phyloP scores from a whole-genome alignment of 176 grass and related monocot species.

The Zoysia pacifica region DNA sequence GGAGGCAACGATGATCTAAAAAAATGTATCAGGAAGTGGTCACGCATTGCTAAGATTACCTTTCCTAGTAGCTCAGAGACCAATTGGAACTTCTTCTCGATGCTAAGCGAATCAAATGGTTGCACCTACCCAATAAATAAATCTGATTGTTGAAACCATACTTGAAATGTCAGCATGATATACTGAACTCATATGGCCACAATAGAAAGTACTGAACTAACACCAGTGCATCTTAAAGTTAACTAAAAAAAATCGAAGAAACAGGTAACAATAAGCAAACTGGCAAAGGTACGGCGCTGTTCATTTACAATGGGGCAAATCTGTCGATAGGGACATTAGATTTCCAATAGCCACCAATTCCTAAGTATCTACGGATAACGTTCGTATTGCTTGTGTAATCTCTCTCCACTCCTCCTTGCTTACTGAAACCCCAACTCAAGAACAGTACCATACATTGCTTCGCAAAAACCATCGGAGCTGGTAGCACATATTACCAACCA shows the following conservation, averaged over 20 bases:
- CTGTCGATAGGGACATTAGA: not conserved
- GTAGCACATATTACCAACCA: not conserved
- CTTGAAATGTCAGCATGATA: conserved; percentile 7
- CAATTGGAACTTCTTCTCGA: conserved; percentile 52
- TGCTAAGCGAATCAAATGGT: conserved; percentile 55
- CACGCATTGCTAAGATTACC: conserved; percentile 32
- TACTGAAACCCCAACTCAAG: conserved; percentile 16
- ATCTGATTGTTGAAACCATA: not conserved
- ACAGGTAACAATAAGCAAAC: not conserved
- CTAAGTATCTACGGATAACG: not conserved
- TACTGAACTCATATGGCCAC: not conserved
- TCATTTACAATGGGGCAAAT: not conserved
- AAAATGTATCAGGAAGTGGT: not conserved
- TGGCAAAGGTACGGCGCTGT: not conserved
- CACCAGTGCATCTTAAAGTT: not conserved
- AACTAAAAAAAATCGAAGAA: not conserved
- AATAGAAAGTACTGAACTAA: not conserved
- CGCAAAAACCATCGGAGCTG: not conserved
- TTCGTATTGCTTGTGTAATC: not conserved
- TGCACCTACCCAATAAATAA: conserved; percentile 42
- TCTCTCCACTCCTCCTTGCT: not conserved
- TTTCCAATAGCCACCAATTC: not conserved
- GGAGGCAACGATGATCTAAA: too few relatives aligned
- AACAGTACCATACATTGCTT: not conserved
- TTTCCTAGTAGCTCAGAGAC: conserved; percentile 60